Conservation (phyloP, 768 basidiomycete genomes). For the Tricholoma bakamatsutake region DNA sequence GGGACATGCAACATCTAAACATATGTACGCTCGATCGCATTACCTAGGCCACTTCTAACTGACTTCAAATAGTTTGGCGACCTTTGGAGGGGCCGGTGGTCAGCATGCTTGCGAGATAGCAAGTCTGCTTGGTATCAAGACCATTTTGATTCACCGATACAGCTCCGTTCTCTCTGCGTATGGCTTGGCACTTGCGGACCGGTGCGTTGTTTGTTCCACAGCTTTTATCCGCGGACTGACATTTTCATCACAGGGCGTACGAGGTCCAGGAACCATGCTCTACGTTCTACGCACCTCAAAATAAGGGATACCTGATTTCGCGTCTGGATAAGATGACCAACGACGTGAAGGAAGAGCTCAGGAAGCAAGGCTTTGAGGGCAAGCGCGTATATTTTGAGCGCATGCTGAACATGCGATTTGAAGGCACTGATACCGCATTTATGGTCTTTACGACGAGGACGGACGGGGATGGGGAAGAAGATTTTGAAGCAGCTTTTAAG, state of each 20-base stretch:
- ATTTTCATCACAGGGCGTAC: slow-evolving; percentile 47
- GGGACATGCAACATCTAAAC: slow-evolving; percentile 77
- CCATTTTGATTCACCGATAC: slow-evolving; percentile 83
- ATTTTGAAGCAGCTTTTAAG: slow-evolving; percentile 79
- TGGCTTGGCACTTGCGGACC: slow-evolving; percentile 86
- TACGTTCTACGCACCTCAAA: slow-evolving; percentile 61
- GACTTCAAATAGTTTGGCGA: slow-evolving; percentile 52
- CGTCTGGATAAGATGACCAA: slow-evolving; percentile 67
- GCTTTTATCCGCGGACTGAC: neutral
- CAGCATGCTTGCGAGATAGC: slow-evolving; percentile 95
- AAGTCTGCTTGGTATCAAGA: slow-evolving; percentile 76
- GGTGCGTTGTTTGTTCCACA: slow-evolving; percentile 23
- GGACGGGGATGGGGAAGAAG: slow-evolving; percentile 51
- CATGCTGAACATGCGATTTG: slow-evolving; percentile 89
- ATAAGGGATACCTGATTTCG: slow-evolving; percentile 45
- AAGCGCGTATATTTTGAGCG: slow-evolving; percentile 70
- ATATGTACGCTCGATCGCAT: slow-evolving; percentile 37
- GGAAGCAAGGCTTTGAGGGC: slow-evolving; percentile 74
- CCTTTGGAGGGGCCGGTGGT: slow-evolving; percentile 87
- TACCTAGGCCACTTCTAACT: neutral
- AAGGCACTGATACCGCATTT: slow-evolving; percentile 88
- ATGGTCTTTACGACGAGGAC: slow-evolving; percentile 63
- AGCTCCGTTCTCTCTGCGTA: slow-evolving; percentile 93
- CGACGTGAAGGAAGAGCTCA: slow-evolving; percentile 62
- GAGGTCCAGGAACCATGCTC: slow-evolving; percentile 91